Base-by-base conservation (phyloP, 1,284 basidiomycete genomes). In the Coniophora puteana region DNA sequence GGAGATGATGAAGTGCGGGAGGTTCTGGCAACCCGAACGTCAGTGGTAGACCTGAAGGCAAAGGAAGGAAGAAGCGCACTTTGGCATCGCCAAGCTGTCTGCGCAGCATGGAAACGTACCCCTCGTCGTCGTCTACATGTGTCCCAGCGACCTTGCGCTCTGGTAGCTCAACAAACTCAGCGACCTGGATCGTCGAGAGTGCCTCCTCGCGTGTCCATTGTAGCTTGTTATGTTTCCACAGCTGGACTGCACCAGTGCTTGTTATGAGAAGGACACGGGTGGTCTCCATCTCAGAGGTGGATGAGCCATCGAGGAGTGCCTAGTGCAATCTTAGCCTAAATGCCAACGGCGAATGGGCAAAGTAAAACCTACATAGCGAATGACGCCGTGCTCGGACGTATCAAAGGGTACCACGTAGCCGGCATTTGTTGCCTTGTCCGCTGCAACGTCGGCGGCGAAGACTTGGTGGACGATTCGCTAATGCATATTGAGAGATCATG, bases 181-280 rank as follows among this genome's bases (percentile, higher is more conserved):
- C 80, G 1, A 73, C 71, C 14, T 73, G 68, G 36, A 90, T 72
- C 17, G 80, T 71, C 0, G 89, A 69, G 10, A 96, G 70, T 1
- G 80, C 75, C 57, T 98, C 94, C 57, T 97, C 93, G 29, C 91
- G 72, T 0, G 75, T 77, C 93, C 92, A 97, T 38, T 77, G 67
- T 14, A 80, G 59, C 32, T 70, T 57, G 30, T 81, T 72, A 23
- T 79, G 73, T 35, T 81, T 69, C 78, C 89, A 87, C 8, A 88
- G 67, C 51, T 93, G 90, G 8, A 96, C 55, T 0, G 89, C 72
- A 8, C 92, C 92, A 0, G 86, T 87, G 5, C 78, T 80, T 0
- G 90, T 92, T 1, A 83, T 81, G 25, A 93, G 45, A 13, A 85
- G 62, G 4, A 83, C 50, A 12, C 80, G 76, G 62, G 43, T 62